phyloP scores from a whole-genome alignment of 768 basidiomycete species.

The Hemileccinum impolitum region DNA sequence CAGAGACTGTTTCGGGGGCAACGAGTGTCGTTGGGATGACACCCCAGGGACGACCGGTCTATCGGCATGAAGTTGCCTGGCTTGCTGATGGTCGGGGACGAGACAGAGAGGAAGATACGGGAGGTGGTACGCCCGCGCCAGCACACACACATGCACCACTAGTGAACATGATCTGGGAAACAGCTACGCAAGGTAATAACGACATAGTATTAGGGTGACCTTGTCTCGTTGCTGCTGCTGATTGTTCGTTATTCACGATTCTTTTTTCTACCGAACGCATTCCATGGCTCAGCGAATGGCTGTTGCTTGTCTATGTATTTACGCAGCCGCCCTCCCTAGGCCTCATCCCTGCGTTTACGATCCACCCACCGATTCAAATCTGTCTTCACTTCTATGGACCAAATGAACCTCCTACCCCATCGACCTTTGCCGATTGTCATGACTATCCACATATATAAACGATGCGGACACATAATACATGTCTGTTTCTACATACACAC shows the following conservation, averaged over 20 bases:
- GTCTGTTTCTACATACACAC: slow-evolving; percentile 15
- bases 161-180: slow-evolving; percentile 28
- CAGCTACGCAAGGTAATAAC: slow-evolving; percentile 26
- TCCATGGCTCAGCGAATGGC: not conserved
- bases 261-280: slow-evolving; percentile 2
- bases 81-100: slow-evolving; percentile 19
- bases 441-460: slow-evolving; percentile 15
- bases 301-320: slow-evolving; percentile 1
- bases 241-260: not conserved
- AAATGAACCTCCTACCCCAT: not conserved
- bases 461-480: slow-evolving; percentile 10
- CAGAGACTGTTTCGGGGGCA: slow-evolving; percentile 33
- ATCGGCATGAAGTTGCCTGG: slow-evolving; percentile 29
- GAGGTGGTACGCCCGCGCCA: slow-evolving; percentile 17
- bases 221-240: slow-evolving; percentile 1
- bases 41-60: slow-evolving; percentile 26
- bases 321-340: not conserved
- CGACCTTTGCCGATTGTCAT: slow-evolving; percentile 6
- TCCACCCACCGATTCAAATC: not conserved
- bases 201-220: slow-evolving; percentile 31
- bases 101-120: slow-evolving; percentile 18
- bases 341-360: slow-evolving; percentile 5
- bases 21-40: slow-evolving; percentile 26
- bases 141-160: slow-evolving; percentile 18
- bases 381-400: not conserved